phyloP scores from a whole-genome alignment of 2,329 filamentous ascomycete genomes.

The Helminthosporium solani region DNA sequence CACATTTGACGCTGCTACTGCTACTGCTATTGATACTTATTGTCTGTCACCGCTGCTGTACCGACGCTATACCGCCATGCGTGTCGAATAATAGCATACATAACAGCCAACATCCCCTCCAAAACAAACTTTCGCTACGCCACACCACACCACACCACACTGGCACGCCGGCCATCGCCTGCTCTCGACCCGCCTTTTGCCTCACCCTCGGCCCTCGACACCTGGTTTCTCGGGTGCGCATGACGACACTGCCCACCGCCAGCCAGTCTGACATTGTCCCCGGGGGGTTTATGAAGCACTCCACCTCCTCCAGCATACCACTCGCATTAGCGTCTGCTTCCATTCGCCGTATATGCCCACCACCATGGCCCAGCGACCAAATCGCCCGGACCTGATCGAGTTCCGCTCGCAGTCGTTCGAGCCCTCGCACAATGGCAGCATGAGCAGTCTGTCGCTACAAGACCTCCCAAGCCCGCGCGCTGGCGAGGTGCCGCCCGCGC shows the following conservation, averaged over 20 bases:
- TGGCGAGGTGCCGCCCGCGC: constrained; percentile 73
- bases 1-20: background rate
- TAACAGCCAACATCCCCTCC: too few species aligned
- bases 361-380: constrained; percentile 30
- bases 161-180: constrained; percentile 3
- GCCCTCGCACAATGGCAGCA: constrained; percentile 31
- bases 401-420: constrained; percentile 38
- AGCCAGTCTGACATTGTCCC: constrained; percentile 11
- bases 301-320: constrained; percentile 6
- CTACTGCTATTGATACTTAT: background rate
- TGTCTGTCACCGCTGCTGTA: constrained; percentile 8
- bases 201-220: constrained; percentile 29
- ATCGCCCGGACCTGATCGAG: constrained; percentile 37
- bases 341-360: constrained; percentile 14
- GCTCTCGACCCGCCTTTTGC: constrained; percentile 13
- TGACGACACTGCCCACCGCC: constrained; percentile 29
- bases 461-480: constrained; percentile 51
- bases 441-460: constrained; percentile 35
- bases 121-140: too few species aligned
- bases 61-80: background rate
- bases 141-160: background rate
- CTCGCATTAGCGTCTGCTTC: too few species aligned
- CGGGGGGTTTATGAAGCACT: constrained; percentile 24
- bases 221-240: constrained; percentile 28
- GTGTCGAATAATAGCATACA: too few species aligned